Evolutionary conservation across 129 eudicot species (phyloP).

Genomic region (Pseudognaphalium luteoalbum): DNA sequence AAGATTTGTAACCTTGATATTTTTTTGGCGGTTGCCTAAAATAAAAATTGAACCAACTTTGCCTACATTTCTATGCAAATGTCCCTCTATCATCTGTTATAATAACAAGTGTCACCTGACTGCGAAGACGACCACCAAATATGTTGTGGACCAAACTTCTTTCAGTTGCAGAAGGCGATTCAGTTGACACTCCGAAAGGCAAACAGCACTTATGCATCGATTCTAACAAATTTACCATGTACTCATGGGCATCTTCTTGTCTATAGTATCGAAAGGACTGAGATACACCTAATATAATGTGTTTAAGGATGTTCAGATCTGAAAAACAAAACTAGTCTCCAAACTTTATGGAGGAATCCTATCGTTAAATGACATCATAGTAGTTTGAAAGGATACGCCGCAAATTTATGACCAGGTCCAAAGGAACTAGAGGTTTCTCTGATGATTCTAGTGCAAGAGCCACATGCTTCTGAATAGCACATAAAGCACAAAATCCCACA

Average conservation of each 20-base stretch:
- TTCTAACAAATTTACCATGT: conserved; percentile 7
- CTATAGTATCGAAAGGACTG: not conserved
- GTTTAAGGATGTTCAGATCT: not conserved
- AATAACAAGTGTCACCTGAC: conserved; percentile 7
- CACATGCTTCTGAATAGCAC: conserved; percentile 93
- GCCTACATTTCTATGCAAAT: not conserved
- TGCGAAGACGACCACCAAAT: conserved; percentile 3
- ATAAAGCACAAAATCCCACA: conserved; percentile 89
- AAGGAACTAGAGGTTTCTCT: conserved; percentile 77
- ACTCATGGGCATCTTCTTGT: conserved; percentile 14
- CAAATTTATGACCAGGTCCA: conserved; percentile 77
- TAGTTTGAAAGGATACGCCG: conserved; percentile 66
- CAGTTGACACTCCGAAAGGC: not conserved
- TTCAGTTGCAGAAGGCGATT: not conserved
- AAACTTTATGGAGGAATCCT: not conserved
- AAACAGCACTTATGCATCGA: conserved; percentile 6
- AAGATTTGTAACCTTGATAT: not conserved
- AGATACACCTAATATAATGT: conserved; percentile 1
- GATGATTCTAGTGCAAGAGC: conserved; percentile 78
- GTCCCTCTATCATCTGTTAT: not conserved
- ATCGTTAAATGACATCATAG: not conserved
- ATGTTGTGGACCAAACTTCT: conserved; percentile 4
- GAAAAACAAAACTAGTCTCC: not conserved
- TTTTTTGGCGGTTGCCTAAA: not conserved
- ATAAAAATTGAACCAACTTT: not conserved